Evolutionary conservation across 345 rosid species (phyloP), one percentile per base, ranked within the genome.

Genomic region (Salix dunnii): DNA sequence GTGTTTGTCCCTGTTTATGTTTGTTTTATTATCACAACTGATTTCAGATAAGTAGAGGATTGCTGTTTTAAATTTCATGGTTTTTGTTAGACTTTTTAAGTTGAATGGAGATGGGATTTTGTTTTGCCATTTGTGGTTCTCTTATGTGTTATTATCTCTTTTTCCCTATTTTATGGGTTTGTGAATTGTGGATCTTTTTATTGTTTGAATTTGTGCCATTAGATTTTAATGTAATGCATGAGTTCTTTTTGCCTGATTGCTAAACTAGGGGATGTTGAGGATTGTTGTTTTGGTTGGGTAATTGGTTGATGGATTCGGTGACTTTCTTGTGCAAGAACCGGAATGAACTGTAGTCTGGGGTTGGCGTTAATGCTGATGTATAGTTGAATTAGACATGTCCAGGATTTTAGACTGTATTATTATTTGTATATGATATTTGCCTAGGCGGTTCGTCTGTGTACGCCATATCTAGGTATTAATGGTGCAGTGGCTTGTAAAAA

Each of bases 41-140:
- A 25, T 42, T 71, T 70, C 20, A 9, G 58, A 35, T 70, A 27
- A 72, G 1, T 58, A 23, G 63, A 58, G 25, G 11, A 80, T 75
- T 69, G 14, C 17, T 71, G 55, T 16, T 35, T 68, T 36, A 60
- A 27, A 21, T 23, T 28, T 12, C 3, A 61, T 30, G 33, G 18
- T 49, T 73, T 33, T 53, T 79, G 25, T 27, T 63, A 31, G 53
- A 68, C 48, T 30, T 53, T 61, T 75, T 49, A 31, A n/a, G 16
- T 58, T 67, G 7, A 46, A 23, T 67, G n/a, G 48, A n/a, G 70
- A 71, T 71, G 76, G 72, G 35, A 30, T 72, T 38, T 13, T 70
- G 74, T 71, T 48, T 49, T 36, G 36, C 66, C 51, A 31, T 23
- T n/a, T 25, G 7, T 18, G 17, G 17, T 21, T 10, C 40, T 2